Evolutionary conservation across 164 flowering plant genomes (phyloP), one percentile per base, ranked within the genome.

Genomic region (Macadamia integrifolia): DNA sequence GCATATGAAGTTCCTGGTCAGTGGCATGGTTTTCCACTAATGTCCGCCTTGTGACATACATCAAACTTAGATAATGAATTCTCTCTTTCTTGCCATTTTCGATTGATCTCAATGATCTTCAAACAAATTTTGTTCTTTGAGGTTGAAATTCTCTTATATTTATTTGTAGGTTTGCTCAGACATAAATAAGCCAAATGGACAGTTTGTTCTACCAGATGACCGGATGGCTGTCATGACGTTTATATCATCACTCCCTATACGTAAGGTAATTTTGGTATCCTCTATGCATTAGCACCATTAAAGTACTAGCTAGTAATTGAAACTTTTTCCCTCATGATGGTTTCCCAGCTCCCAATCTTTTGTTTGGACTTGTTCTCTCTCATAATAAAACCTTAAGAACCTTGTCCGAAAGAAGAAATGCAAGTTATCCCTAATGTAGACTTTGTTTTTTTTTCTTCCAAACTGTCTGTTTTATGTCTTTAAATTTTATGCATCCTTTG

Each of bases 101-200:
- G 10, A 58, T 58, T 32, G 43, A 60, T 31, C 8, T 60, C 43
- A 12, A 31, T 11, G 13, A 17, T 60, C n/a, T 43, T 56, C 31
- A 15, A 68, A 29, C 29, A 9, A 23, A n/a, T 66, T n/a, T 53
- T 14, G 43, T 65, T 65, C 30, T 28, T 44, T 43, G 29, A 44
- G 29, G 13, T 8, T 66, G 62, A 71, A 68, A 44, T 61, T 65
- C n/a, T 14, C 65, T 50, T 68, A 11, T n/a, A 30, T 71, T 31
- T 43, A 7, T 69, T 63, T 66, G 9, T 78, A 94, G 98, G 97
- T 94, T 63, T 94, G 97, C 81, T 94, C 98, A 15, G 98, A 94
- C 74, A 94, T 92, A 76, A 90, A 94, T 75, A 94, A 94, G 73
- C 98, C 98, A 67, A 92, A 94, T 86, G 97, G 98, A 44, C 95